phyloP scores from a whole-genome alignment of 495 filamentous ascomycete genomes.

The Xylaria curta region DNA sequence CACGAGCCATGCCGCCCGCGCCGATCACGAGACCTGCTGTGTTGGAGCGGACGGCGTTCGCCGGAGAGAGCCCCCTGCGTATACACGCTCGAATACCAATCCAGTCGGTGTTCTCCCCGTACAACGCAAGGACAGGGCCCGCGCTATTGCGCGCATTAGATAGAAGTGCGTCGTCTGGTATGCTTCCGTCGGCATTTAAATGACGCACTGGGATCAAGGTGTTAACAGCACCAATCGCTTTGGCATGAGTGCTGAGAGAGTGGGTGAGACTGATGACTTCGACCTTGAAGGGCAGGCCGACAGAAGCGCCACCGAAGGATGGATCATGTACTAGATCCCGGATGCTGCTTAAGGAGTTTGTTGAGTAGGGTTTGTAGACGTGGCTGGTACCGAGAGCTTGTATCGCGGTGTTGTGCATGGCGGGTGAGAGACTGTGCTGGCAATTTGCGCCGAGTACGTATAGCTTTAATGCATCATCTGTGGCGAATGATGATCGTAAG shows the following conservation, averaged over 20 bases:
- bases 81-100: conserved; percentile 70
- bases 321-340: conserved; percentile 66
- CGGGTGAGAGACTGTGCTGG: conserved; percentile 72
- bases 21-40: conserved; percentile 73
- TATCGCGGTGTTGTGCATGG: conserved; percentile 78
- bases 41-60: conserved; percentile 70
- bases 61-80: conserved; percentile 72
- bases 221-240: conserved; percentile 77
- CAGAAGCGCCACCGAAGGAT: conserved; percentile 71
- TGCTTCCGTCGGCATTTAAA: conserved; percentile 59
- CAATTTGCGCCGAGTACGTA: conserved; percentile 74
- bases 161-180: conserved; percentile 63
- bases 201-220: conserved; percentile 74
- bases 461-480: conserved; percentile 65
- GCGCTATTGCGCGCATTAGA: conserved; percentile 65
- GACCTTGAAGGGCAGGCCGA: conserved; percentile 76
- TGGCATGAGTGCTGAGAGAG: conserved; percentile 71
- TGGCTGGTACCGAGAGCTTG: conserved; percentile 70
- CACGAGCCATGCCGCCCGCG: conserved; percentile 77
- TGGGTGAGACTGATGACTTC: conserved; percentile 68
- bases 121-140: conserved; percentile 68
- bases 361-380: conserved; percentile 65
- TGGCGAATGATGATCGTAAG: conserved; percentile 58
- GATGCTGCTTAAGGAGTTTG: conserved; percentile 63
- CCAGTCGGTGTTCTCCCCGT: conserved; percentile 83